Evolutionary conservation across 345 rosid genomes (phyloP), one percentile per base, ranked within the genome.

Genomic region (Brassica rapa): DNA sequence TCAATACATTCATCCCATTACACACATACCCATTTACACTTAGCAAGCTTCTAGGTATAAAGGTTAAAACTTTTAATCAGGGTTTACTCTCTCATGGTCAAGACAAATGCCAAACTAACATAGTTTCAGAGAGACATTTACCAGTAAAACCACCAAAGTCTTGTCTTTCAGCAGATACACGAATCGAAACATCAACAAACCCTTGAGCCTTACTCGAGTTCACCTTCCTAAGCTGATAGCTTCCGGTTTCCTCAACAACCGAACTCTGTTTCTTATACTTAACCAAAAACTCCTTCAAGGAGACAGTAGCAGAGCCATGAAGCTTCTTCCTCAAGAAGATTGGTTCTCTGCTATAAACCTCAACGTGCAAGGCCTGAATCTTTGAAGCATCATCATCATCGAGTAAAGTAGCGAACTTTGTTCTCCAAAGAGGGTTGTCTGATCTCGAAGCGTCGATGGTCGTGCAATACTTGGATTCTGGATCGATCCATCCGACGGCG

Each of bases 401-500:
- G 33, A 91, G 76, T 64, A 78, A 64, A 16, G 87, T 62, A 1
- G 91, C 81, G 78, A 94, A 94, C 84, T 88, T 91, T 80, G 97
- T 92, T 72, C 79, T 89, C 98, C 98, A 92, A 0, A 82, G 79
- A 2, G 97, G 97, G 65, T 89, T 90, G 53, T 87, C 83, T 59
- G 85, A 86, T 73, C 92, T 90, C 8, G 92, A 82, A 78, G 86
- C 85, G 82, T 89, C 91, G 19, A 94, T 83, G 81, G 86, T 86
- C 70, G 98, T 88, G 79, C 97, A 91, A 72, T 94, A 94, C 84
- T 91, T 94, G 83, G 89, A 82, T 76, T 86, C 84, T 23, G 97
- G 96, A 79, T 92, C 88, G 41, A 91, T 81, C 98, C 98, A 94
- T 1, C 98, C 98, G 41, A 90, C 96, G 2, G 97, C 97, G 71